These are phyloP conservation scores for Castanea crenata DNA, from an alignment of 306 rosid genomes.

Conservation along the genomic window DNA sequence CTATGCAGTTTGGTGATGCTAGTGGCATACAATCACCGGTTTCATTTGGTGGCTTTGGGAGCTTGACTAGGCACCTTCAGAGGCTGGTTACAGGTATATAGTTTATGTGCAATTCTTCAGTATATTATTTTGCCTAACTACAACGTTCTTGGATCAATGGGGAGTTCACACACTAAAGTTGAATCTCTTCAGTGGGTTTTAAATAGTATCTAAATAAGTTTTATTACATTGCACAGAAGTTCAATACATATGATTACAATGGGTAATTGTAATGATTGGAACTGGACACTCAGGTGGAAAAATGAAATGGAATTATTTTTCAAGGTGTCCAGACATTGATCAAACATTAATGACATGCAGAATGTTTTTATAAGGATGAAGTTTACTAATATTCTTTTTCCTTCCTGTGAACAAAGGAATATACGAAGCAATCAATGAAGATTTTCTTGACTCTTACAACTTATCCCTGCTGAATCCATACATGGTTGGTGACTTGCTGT, in stretches of 20 bases:
- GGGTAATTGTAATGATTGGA: background rate
- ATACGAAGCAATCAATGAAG: conserved; percentile 66
- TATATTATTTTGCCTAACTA: conserved; percentile 9
- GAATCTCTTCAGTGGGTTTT: background rate
- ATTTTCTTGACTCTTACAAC: conserved; percentile 70
- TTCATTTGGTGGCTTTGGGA: conserved; percentile 93
- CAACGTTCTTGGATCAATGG: conserved; percentile 2
- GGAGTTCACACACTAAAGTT: background rate
- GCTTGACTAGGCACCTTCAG: conserved; percentile 89
- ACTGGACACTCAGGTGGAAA: no score
- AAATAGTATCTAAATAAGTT: background rate
- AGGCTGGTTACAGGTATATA: conserved; percentile 69
- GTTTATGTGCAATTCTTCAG: background rate
- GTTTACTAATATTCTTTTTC: conserved; percentile 17
- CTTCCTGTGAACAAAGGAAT: conserved; percentile 60
- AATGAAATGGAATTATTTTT: background rate
- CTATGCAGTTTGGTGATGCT: conserved; percentile 87
- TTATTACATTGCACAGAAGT: background rate
- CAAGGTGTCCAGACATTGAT: background rate
- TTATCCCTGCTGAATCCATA: conserved; percentile 88
- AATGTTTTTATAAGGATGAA: conserved; percentile 1
- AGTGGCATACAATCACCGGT: conserved; percentile 97
- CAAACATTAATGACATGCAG: background rate
- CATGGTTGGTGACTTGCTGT: conserved; percentile 60
- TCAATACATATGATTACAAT: background rate